Base-by-base conservation (phyloP, 345 rosid species). In the Arabis alpina region DNA sequence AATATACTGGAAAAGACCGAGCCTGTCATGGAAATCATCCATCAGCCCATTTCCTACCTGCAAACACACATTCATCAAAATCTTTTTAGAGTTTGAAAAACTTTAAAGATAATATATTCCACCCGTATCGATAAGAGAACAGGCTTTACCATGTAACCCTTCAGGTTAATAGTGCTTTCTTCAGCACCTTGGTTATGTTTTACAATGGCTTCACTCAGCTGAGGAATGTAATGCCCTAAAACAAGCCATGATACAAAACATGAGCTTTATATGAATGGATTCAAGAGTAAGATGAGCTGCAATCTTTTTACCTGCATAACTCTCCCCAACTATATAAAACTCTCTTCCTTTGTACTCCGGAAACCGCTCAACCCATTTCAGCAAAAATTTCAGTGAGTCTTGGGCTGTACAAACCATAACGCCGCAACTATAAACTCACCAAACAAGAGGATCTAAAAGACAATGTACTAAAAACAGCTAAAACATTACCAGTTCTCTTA, bases 21-120 rank as follows among this genome's bases (percentile, higher is more conserved):
- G 77, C 68, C 86, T 88, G 66, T 93, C 97, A 19, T 85, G 84
- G 77, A 75, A 85, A 79, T 93, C 97, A 80, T 93, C 96, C 59
- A 91, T 93, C 51, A 93, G 74, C 60, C 92, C 96, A 71, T 93
- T 93, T 68, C 98, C 98, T 7, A 91, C 96, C 97, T 93, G 91
- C 80, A 68, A 82, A 44, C 50, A 54, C 44, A 66, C 34, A 64
- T 60, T 59, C 45, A 60, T n/a, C n/a, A 10, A 13, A 34, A 24
- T 10, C 53, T 36, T 74, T 44, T 25, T 48, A 68, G 57, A 58
- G 5, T 10, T 39, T 34, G 0, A 56, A 40, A 34, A 50, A n/a
- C 42, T 43, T 11, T 32, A 2, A 15, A 51, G 13, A 44, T 51
- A 41, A 41, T 1, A 13, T 32, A 66, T 43, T 36, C 11, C 14